Base-by-base conservation (phyloP, 768 basidiomycete genomes). In the Mrakia hoshinonis region DNA sequence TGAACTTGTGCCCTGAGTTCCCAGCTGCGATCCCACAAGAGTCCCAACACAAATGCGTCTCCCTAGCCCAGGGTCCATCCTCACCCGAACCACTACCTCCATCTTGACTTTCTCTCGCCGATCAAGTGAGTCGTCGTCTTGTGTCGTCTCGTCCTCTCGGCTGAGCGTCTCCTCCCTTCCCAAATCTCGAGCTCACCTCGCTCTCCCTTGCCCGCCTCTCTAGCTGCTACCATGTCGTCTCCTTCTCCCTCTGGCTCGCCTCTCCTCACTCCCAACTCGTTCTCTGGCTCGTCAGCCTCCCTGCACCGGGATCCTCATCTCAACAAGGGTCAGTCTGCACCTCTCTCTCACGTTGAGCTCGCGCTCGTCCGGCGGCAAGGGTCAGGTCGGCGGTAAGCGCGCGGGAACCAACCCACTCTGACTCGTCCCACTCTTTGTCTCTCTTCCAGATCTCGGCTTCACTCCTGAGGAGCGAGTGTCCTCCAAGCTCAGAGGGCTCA, bases 381-480 rank as follows among this genome's bases (percentile, higher is more conserved):
- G 43, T 7, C 15, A 6, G 43, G 15, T n/a, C 6, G 43, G 43
- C 43, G 43, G 43, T 15, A 43, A 43, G 15, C 43, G 43, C 43
- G 43, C 43, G 43, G 43, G 43, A 12, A 24, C 1, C 36, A 26
- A 7, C 22, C 24, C 22, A 26, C 20, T 7, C 31, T 60, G n/a
- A 51, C 20, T 4, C 22, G 43, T 31, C 43, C 24, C 24, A 3
- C 52, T 34, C 26, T 34, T 49, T 31, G 15, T 34, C 26, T 1
- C 24, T 39, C 39, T 6, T 10, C 13, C 39, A 72, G 70, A 72
- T 60, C 58, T 72, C 18, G 70, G 70, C 9, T 67, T 72, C 55
- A 58, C 64, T n/a, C 18, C 24, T n/a, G 12, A n/a, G 5, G 52
- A 65, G 18, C 70, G 70, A 18, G 49, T 34, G 26, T 36, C 52